Base-by-base conservation (phyloP, 805 yeast genomes). In the Candida endomychidarum region DNA sequence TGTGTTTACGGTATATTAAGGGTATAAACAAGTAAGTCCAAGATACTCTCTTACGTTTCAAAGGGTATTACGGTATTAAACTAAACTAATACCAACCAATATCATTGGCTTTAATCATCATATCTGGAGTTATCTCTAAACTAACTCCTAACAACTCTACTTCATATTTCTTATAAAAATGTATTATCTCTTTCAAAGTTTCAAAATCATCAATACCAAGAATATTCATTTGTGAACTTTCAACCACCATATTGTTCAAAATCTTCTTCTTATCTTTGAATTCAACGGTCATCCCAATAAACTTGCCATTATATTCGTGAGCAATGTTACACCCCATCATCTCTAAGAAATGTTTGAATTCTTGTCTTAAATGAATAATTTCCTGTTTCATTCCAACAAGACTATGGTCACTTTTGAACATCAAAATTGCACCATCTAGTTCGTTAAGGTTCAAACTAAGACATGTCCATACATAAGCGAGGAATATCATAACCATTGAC, bases 251-350 rank as follows among this genome's bases (percentile, higher is more conserved):
- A 23, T 34, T 18, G 20, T 14, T 16, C 12, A 17, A 8, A 10
- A 33, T 22, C 20, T 33, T 33, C 26, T n/a, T 18, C 16, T 9
- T 11, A 26, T 35, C 24, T 23, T 17, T 26, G 27, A 46, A 38
- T 17, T 35, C 28, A 11, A 43, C 37, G 3, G 41, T 26, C 14
- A 46, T 38, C 2, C 50, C 50, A 10, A 33, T 31, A 37, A 46
- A 27, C 8, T 41, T 17, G 4, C 28, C 24, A 31, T 38, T 37
- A 29, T 38, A 46, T 9, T 46, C 47, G 12, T 24, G 26, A 11
- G 11, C 12, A 9, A 24, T 12, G 5, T 8, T 11, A 11, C 26
- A 24, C n/a, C 26, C 26, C 11, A 24, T 8, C 26, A 24, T 24
- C n/a, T 24, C n/a, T 11, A 24, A 24, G 26, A 24, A 24, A 24